These are phyloP conservation scores for Ascochyta lentis DNA, from an alignment of 2,329 filamentous ascomycete species.

Conservation along the genomic window DNA sequence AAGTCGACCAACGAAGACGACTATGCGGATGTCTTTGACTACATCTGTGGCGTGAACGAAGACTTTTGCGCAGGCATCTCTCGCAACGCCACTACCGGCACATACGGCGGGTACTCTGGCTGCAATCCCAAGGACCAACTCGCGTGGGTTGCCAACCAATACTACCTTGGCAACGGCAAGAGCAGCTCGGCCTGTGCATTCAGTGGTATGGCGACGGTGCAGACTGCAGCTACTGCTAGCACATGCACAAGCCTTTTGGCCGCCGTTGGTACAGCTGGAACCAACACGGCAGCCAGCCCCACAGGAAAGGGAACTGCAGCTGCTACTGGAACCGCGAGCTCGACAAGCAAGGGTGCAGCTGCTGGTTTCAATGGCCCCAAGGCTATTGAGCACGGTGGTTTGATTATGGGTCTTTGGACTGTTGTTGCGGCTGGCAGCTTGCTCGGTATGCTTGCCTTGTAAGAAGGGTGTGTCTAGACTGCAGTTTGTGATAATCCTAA, in stretches of 20 bases:
- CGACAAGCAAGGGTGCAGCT: constrained; percentile 32
- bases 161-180: constrained; percentile 63
- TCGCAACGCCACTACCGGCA: constrained; percentile 70
- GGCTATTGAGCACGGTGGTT: constrained; percentile 35
- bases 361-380: constrained; percentile 25
- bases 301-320: constrained; percentile 35
- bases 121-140: constrained; percentile 75
- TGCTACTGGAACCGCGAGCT: constrained; percentile 23
- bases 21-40: constrained; percentile 73
- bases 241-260: constrained; percentile 66
- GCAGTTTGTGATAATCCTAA: too few species aligned
- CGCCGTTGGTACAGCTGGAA: constrained; percentile 67
- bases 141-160: constrained; percentile 74
- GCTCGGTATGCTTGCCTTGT: constrained; percentile 38
- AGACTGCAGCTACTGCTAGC: constrained; percentile 55
- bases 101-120: constrained; percentile 78
- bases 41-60: constrained; percentile 67
- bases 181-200: constrained; percentile 71
- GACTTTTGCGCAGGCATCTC: constrained; percentile 70
- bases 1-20: constrained; percentile 63
- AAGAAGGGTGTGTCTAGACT: not conserved
- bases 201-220: constrained; percentile 66
- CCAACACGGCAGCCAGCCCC: constrained; percentile 56
- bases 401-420: constrained; percentile 31
- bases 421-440: constrained; percentile 31